These are phyloP conservation scores for Ampelocalamus luodianensis DNA, from an alignment of 176 grass and related monocot species.

Conservation along the genomic window DNA sequence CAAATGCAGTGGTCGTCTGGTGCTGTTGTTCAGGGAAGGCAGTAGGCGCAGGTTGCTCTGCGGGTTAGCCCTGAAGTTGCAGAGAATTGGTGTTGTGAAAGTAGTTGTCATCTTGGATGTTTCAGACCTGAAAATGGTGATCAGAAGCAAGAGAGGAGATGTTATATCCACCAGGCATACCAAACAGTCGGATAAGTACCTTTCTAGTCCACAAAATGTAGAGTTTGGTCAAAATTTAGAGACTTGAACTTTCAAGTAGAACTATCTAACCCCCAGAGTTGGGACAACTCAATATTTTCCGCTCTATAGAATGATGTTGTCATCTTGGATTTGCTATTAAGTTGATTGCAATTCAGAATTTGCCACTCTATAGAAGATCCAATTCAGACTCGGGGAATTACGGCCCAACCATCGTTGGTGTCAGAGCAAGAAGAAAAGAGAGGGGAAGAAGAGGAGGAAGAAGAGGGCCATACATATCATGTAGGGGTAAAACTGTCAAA, in stretches of 20 bases:
- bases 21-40: slow-evolving; percentile 17
- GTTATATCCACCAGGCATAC: not conserved
- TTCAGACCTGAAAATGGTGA: slow-evolving; percentile 15
- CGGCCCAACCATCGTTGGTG: too few species aligned
- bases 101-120: slow-evolving; percentile 42
- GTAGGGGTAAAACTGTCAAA: too few species aligned
- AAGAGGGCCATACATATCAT: too few species aligned
- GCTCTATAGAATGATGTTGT: too few species aligned
- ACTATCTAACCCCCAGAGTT: not conserved
- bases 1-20: not conserved
- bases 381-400: too few species aligned
- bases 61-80: slow-evolving; percentile 23
- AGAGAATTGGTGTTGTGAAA: slow-evolving; percentile 27
- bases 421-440: too few species aligned
- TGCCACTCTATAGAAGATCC: too few species aligned
- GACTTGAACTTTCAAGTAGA: not conserved
- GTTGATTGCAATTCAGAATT: too few species aligned
- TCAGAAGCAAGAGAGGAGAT: not conserved
- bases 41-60: not conserved
- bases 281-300: too few species aligned
- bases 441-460: too few species aligned
- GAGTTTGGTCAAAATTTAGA: not conserved
- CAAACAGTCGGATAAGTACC: not conserved
- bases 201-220: not conserved
- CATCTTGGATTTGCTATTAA: too few species aligned